Evolutionary conservation across 2,329 filamentous ascomycete species (phyloP), one percentile per base, ranked within the genome.

Genomic region (Aspergillaceae sp.): DNA sequence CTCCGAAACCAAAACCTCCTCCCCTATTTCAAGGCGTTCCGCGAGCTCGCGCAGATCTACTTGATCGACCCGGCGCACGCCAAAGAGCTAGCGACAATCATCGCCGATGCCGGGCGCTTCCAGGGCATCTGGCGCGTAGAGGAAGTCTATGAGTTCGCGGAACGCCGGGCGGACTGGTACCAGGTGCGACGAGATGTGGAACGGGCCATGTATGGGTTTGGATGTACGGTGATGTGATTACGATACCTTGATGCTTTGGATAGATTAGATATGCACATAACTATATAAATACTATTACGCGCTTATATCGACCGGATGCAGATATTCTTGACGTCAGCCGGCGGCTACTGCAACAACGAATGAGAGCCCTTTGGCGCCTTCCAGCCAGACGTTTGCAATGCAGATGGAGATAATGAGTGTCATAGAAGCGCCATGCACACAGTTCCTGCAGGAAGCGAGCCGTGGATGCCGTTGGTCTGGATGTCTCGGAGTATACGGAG

Each of bases 61-160:
- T 76, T 98, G 43, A 94, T 98, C 51, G 88, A 91, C 51, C 78
- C 85, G 3, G 76, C 77, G 28, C 86, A 97, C 62, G 87, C 92
- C 9, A 94, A 94, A 65, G 92, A 97, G 65, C 84, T 98, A 75
- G 92, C 92, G 4, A 86, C 84, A 2, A 87, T 98, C 46, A 96
- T 98, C 62, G 90, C 92, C 0, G 92, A 98, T 62, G 82, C 80
- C 1, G 86, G 91, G 61, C 79, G 91, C 2, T 98, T 97, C 64
- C 79, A 86, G 28, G 92, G 92, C 8, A 86, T 98, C 42, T 96
- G 97, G 61, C 79, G 90, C 19, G 87, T 91, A 0, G 92, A 98
- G 66, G 92, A 98, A 72, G 92, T 97, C 3, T 95, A 95, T 60
- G 91, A 97, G 72, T 98, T 94, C 71, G 92, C 91, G 1, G 89